phyloP scores from a whole-genome alignment of 306 rosid species.

The Acacia acuminata region DNA sequence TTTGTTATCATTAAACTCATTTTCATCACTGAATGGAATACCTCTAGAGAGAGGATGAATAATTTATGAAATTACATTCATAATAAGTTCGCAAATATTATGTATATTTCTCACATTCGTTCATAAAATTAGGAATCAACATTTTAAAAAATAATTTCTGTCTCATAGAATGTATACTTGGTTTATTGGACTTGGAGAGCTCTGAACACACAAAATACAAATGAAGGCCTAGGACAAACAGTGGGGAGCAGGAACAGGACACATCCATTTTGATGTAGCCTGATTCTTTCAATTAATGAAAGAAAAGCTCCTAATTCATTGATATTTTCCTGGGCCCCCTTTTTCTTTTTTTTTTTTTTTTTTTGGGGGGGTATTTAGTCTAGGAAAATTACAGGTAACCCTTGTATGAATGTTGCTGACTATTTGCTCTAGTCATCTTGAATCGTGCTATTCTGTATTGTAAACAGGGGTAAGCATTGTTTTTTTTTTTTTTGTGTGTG shows the following conservation, averaged over 20 bases:
- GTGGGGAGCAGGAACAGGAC: neutral
- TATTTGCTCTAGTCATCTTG: neutral
- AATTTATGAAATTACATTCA: neutral
- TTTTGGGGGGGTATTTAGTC: neutral
- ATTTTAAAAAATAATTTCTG: neutral
- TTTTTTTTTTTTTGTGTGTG: conserved; percentile 16
- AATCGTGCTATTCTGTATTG: neutral
- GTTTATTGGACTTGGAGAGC: neutral
- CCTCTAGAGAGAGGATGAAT: conserved; percentile 14
- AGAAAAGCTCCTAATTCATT: neutral
- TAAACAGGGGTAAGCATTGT: neutral
- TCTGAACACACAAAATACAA: neutral
- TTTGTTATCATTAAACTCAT: neutral
- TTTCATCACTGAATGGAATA: neutral
- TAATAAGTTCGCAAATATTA: neutral
- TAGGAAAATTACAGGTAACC: neutral
- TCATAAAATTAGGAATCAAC: conserved; percentile 3
- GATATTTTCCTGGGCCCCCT: too few relatives aligned
- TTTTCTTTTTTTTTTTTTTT: too few relatives aligned
- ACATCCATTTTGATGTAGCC: neutral
- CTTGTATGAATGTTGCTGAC: neutral
- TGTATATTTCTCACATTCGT: neutral
- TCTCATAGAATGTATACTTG: neutral
- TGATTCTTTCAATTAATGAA: neutral
- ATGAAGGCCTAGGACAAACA: neutral